Evolutionary conservation across 2,329 filamentous ascomycete species (phyloP), one percentile per base, ranked within the genome.

Genomic region (Fusarium fujikuroi): DNA sequence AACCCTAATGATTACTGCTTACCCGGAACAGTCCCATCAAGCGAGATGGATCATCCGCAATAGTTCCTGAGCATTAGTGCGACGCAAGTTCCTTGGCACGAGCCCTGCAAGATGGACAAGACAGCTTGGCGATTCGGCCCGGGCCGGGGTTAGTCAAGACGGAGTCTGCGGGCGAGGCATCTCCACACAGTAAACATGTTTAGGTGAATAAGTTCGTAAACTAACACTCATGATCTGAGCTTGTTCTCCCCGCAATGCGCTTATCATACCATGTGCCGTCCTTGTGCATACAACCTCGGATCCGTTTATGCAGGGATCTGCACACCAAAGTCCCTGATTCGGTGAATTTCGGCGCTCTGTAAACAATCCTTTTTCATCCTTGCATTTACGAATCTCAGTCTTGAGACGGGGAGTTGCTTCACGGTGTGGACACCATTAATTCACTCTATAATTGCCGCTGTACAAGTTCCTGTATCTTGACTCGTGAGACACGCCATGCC

Each of bases 101-200:
- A 37, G 40, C 40, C 19, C 39, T 58, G 32, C 23, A 49, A 47
- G 28, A 25, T 25, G 23, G 30, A 28, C 30, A 58, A 25, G 30
- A 28, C 23, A 53, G 34, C 40, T 58, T 58, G 54, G 54, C 54
- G 40, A 58, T 49, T 58, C 54, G 54, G 54, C 23, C 54, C 54
- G 54, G 30, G n/a, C 30, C 54, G 54, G 30, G 30, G 12, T 32
- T 23, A 49, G 21, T 25, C 6, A 28, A 37, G 8, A 10, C 56
- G 19, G 32, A 49, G 56, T 37, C 32, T 37, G 32, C 56, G 19
- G 11, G 10, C 11, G 19, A 28, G 12, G 15, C 14, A 14, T 28
- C 19, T 59, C 56, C 56, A 59, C 56, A 59, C 56, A 59, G 56
- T 59, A 50, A 37, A 36, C 19, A 28, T 10, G 42, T 18, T 50